Base-by-base conservation (phyloP, 202 grass and related monocot species). In the Panicum hallii region DNA sequence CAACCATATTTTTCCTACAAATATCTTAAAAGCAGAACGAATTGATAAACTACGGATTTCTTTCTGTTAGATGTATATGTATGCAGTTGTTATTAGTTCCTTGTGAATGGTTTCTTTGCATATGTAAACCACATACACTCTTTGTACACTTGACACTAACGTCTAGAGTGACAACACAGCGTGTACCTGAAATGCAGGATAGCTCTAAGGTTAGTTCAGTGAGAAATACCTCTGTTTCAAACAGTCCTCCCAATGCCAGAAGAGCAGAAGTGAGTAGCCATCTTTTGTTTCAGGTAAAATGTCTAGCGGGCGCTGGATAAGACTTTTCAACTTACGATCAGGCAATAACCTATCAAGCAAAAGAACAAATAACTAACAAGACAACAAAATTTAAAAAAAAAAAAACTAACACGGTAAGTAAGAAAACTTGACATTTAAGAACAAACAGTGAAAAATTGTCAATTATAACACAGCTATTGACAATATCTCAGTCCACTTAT, bases 191-290 rank as follows among this genome's bases (percentile, higher is more conserved):
- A 56, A 76, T 23, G 66, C 9, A 73, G 28, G 20, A 71, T 66
- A 66, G 43, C 50, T 86, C n/a, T 48, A 82, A 56, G 4, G 3
- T 73, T 74, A 55, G 20, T 75, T 46, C 43, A 79, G 30, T 84
- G 55, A 46, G 20, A 92, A 86, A 79, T 86, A 96, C 96, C 93
- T 96, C 77, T 96, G 90, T 84, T 99, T 96, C 56, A 99, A 85
- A 78, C 89, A 99, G 79, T 96, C 93, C 79, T 99, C 96, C 93
- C 91, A 99, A 91, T 94, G 84, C 96, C 96, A 99, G 76, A 99
- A 96, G 72, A 99, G 90, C 67, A 99, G 75, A 83, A 99, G 91
- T 26, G 96, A 96, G 72, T 90, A 88, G 55, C 96, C 93, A 95
- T 99, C 96, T 94, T 94, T 99, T 89, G 96, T 95, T 83, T 99